Evolutionary conservation across 495 filamentous ascomycete genomes (phyloP).

Genomic region (Amphirosellinia nigrospora): DNA sequence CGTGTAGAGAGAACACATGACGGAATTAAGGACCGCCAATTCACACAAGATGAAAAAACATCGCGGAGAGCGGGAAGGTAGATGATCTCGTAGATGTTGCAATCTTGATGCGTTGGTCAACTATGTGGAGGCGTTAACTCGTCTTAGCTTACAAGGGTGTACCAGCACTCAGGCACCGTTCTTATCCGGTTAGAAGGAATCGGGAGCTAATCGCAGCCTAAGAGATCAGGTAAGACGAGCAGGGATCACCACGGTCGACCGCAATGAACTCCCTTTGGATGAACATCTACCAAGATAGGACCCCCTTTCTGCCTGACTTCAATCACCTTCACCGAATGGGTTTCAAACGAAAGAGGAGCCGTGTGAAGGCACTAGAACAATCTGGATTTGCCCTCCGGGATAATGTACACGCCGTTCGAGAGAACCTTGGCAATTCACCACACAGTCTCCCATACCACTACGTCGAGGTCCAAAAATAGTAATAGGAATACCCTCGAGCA

Average conservation of each 20-base stretch:
- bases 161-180: slow-evolving; percentile 1
- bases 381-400: background rate
- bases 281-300: background rate
- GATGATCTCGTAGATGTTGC: background rate
- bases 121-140: background rate
- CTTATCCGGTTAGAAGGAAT: slow-evolving; percentile 1
- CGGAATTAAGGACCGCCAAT: slow-evolving; percentile 5
- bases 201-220: slow-evolving; percentile 21
- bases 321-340: background rate
- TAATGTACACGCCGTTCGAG: background rate
- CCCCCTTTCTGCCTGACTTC: background rate
- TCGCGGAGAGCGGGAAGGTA: background rate
- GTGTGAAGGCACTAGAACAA: background rate
- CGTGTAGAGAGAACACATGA: slow-evolving; percentile 1
- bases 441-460: background rate
- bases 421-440: background rate
- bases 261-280: background rate
- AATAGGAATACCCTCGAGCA: background rate
- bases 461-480: background rate
- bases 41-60: background rate
- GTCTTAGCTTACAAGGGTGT: slow-evolving; percentile 3
- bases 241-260: slow-evolving; percentile 1
- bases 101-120: slow-evolving; percentile 12
- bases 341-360: background rate
- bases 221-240: slow-evolving; percentile 14